These are phyloP conservation scores for Plasmodium yoelii DNA, from an alignment of 169 alveolate genomes.

Conservation along the genomic window DNA sequence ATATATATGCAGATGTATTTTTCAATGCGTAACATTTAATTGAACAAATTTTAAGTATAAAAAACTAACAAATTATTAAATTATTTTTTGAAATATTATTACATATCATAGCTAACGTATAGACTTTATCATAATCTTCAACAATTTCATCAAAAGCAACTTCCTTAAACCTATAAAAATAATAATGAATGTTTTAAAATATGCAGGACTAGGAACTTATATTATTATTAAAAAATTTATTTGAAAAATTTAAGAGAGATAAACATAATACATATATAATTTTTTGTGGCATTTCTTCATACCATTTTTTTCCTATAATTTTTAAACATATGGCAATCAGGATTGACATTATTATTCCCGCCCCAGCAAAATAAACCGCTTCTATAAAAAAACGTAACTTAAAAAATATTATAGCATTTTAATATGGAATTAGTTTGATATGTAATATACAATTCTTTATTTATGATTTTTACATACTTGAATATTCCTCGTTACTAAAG, in stretches of 20 bases:
- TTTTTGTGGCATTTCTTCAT: neutral
- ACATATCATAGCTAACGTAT: conserved; percentile 73
- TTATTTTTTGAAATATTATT: conserved; percentile 20
- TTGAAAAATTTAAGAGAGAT: neutral
- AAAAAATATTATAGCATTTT: conserved; percentile 27
- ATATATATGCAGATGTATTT: neutral
- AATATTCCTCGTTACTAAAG: conserved; percentile 21
- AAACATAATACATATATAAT: neutral
- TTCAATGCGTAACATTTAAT: neutral
- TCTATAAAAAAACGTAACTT: conserved; percentile 73
- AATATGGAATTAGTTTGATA: neutral
- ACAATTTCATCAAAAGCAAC: conserved; percentile 61
- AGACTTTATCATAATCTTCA: conserved; percentile 52
- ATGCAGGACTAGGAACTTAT: neutral
- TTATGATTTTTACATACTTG: conserved; percentile 56
- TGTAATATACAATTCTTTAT: neutral
- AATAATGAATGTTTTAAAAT: neutral
- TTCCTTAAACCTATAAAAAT: conserved; percentile 39
- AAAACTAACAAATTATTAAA: neutral
- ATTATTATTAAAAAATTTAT: conserved; percentile 3
- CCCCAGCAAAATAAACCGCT: conserved; percentile 75
- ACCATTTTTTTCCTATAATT: conserved; percentile 32
- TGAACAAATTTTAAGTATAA: too few species aligned
- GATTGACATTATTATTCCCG: conserved; percentile 63
- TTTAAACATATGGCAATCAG: conserved; percentile 71